phyloP scores from a whole-genome alignment of 1,284 basidiomycete species.

The Heterobasidion parviporum region DNA sequence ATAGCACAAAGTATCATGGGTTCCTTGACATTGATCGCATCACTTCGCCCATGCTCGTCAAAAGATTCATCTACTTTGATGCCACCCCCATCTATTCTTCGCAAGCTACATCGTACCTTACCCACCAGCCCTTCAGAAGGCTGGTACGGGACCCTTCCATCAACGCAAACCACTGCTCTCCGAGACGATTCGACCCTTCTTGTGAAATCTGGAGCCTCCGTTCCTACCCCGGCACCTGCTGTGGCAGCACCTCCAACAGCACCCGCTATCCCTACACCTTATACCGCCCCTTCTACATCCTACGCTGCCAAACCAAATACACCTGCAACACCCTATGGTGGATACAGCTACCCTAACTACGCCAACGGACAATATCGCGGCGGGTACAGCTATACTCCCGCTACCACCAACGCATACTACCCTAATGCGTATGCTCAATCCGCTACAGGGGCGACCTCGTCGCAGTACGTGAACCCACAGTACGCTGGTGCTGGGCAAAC shows the following conservation, averaged over 20 bases:
- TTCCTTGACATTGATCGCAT: slow-evolving; percentile 58
- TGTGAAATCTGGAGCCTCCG: slow-evolving; percentile 42
- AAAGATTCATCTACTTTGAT: slow-evolving; percentile 36
- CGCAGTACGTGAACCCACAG: slow-evolving; percentile 10
- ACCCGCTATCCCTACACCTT: slow-evolving; percentile 13
- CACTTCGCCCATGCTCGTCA: slow-evolving; percentile 58
- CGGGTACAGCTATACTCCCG: slow-evolving; percentile 20
- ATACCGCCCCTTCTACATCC: slow-evolving; percentile 1
- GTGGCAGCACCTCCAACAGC: slow-evolving; percentile 12
- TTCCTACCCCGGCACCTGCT: slow-evolving; percentile 19
- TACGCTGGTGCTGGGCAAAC: slow-evolving; percentile 16
- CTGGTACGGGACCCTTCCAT: slow-evolving; percentile 70
- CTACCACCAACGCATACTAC: slow-evolving; percentile 17
- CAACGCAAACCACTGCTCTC: slow-evolving; percentile 46
- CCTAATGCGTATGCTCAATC: slow-evolving; percentile 12
- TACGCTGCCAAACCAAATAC: not conserved
- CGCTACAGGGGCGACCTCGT: slow-evolving; percentile 8
- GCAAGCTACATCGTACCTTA: slow-evolving; percentile 59
- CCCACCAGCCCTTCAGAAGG: slow-evolving; percentile 50
- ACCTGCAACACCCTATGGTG: slow-evolving; percentile 14
- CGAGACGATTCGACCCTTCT: slow-evolving; percentile 63
- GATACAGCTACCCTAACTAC: slow-evolving; percentile 18
- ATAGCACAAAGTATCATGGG: slow-evolving; percentile 66
- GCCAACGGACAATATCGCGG: slow-evolving; percentile 19
- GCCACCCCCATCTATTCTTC: slow-evolving; percentile 54